Base-by-base conservation (phyloP, 2,329 filamentous ascomycete genomes). In the Onygenales sp. region DNA sequence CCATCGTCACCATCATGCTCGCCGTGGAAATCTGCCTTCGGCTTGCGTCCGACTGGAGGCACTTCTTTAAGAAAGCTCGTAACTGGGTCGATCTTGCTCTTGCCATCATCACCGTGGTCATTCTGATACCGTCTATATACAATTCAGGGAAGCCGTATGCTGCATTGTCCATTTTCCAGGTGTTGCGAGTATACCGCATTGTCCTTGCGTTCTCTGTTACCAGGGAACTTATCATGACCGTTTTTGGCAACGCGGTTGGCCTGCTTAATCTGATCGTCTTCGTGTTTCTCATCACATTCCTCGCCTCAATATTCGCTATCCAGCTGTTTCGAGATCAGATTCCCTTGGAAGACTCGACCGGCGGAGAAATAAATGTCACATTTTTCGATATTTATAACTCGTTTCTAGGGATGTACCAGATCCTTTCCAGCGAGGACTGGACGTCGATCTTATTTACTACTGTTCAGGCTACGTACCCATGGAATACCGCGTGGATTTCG, bases 321-420 rank as follows among this genome's bases (percentile, higher is more conserved):
- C 92, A 98, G 67, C 81, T 98, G 3, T 95, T 98, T 64, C 85
- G 93, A 38, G 91, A 91, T 33, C 85, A 95, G 61, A 81, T 97
- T 32, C 85, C 88, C 0, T 62, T 77, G 35, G 62, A 76, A n/a
- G 81, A 89, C 59, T 69, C 74, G 2, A 67, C 72, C n/a, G 86
- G 83, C 2, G 74, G 86, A 2, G 70, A 79, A 2, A 83, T 87
- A 57, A 72, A 79, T 21, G 81, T 93, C 43, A 87, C 88, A 0
- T 98, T 98, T 67, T 84, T 83, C 65, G 88, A 89, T 41, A 93
- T 98, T 38, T 98, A 86, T 75, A 97, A 97, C 65, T 87, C 90
- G 0, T 98, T 98, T 65, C 76, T 98, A 13, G 93, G 91, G 54
- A 97, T 98, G 90, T 98, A 98, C 66, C 89, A 96, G 70, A 83